A percentile compares a stretch with the other conserved stretches of the same genome.
These are phyloP conservation scores for Capsicum pubescens DNA, from an alignment of 257 asterid genomes.

Conservation along the genomic window DNA sequence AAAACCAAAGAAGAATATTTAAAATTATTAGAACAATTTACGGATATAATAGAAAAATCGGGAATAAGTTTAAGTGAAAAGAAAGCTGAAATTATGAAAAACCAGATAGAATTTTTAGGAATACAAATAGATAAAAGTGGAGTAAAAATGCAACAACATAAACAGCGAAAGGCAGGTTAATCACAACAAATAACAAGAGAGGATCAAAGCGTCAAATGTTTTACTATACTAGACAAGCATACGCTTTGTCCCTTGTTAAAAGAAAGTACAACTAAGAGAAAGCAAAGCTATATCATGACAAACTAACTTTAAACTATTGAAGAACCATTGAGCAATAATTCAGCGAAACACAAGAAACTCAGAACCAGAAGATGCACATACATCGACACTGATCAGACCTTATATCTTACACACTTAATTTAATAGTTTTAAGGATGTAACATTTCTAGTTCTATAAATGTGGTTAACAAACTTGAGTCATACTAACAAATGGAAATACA, in stretches of 20 bases:
- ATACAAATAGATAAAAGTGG: no score
- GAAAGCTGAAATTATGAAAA: no score
- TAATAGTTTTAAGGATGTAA: background rate
- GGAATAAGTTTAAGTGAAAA: no score
- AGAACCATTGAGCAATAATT: background rate
- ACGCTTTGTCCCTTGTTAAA: background rate
- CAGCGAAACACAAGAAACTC: background rate
- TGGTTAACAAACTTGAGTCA: background rate
- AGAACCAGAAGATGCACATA: background rate
- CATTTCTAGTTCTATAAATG: background rate
- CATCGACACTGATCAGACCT: background rate
- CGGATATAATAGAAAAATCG: no score
- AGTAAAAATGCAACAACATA: no score
- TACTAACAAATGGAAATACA: background rate
- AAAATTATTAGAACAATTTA: no score
- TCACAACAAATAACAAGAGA: background rate
- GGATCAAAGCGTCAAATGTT: background rate
- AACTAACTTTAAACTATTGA: background rate
- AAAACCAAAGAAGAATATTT: no score
- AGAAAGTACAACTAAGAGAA: background rate
- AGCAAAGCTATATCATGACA: background rate
- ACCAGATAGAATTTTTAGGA: no score
- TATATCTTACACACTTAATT: background rate
- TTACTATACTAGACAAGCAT: background rate
- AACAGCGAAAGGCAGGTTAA: background rate